A percentile compares a stretch with the other conserved stretches of the same genome.
Evolutionary conservation across 768 basidiomycete genomes (phyloP).

Genomic region (Lentinula aciculospora): DNA sequence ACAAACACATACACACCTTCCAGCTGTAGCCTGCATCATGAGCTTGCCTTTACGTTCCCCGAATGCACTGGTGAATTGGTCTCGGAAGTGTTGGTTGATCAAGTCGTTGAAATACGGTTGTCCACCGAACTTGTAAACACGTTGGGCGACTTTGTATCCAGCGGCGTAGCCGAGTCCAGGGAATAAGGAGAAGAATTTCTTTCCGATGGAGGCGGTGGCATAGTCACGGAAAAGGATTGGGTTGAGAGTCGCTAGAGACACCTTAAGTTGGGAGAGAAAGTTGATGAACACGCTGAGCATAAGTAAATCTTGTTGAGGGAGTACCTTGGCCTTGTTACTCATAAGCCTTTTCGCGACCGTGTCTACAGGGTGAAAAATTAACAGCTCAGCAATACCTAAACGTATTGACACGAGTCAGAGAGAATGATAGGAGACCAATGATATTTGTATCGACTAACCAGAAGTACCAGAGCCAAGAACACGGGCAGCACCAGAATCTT

Average conservation of each 20-base stretch:
- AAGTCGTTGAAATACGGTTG: constrained; percentile 97
- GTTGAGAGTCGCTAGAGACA: constrained; percentile 56
- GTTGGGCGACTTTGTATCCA: constrained; percentile 93
- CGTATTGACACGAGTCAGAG: constrained; percentile 8
- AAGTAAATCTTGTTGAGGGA: background rate
- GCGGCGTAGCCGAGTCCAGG: constrained; percentile 98
- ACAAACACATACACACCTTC: constrained; percentile 58
- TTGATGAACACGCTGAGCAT: background rate
- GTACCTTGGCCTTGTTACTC: constrained; percentile 90
- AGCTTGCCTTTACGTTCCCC: constrained; percentile 95
- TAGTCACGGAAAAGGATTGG: constrained; percentile 85
- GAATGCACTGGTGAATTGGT: constrained; percentile 75
- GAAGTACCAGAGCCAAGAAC: constrained; percentile 90
- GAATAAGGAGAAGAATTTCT: constrained; percentile 87
- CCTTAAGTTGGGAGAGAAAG: constrained; percentile 30
- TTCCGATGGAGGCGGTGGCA: constrained; percentile 58
- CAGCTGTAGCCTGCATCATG: constrained; percentile 92
- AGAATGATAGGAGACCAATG: background rate
- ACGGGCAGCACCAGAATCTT: constrained; percentile 87
- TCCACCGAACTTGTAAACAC: constrained; percentile 97
- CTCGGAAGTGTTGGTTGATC: constrained; percentile 76
- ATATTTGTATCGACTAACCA: constrained; percentile 42
- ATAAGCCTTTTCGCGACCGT: constrained; percentile 98
- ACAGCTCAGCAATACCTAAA: constrained; percentile 86
- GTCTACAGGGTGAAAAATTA: constrained; percentile 95